These are phyloP conservation scores for Calonectria pauciramosa DNA, from an alignment of 2,329 filamentous ascomycete genomes.

Conservation along the genomic window DNA sequence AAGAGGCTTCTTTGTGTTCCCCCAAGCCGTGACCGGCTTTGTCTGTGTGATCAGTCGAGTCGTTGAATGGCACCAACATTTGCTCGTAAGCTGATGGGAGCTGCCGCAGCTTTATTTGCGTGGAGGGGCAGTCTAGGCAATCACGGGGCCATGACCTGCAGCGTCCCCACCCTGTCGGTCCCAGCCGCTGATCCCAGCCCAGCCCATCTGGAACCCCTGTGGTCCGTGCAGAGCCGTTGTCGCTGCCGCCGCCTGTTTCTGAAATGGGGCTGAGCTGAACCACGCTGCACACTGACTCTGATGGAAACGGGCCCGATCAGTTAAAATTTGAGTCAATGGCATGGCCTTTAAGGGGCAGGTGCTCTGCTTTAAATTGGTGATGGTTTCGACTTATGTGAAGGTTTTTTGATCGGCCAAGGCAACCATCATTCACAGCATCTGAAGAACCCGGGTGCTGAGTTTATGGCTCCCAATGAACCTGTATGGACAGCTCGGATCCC, in stretches of 20 bases:
- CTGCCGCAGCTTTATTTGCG: background rate
- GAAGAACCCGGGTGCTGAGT: background rate
- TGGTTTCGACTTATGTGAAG: background rate
- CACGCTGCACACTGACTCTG: background rate
- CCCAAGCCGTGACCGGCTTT: background rate
- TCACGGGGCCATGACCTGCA: background rate
- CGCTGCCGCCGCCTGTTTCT: background rate
- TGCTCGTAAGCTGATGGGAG: constrained; percentile 7
- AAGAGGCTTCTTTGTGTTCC: background rate
- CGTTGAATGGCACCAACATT: background rate
- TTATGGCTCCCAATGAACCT: background rate
- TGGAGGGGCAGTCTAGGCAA: constrained; percentile 8
- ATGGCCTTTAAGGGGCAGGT: background rate
- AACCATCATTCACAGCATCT: background rate
- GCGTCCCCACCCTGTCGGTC: background rate
- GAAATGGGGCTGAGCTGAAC: background rate
- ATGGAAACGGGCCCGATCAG: background rate
- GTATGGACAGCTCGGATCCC: too few relatives aligned
- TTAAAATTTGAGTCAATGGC: background rate
- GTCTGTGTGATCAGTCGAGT: background rate
- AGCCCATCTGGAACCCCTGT: background rate
- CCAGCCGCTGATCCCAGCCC: background rate
- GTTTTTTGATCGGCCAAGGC: background rate
- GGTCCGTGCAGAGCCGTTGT: background rate
- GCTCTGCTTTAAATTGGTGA: background rate